These are phyloP conservation scores for Fraxinus pennsylvanica DNA, from an alignment of 257 asterid genomes.

Conservation along the genomic window DNA sequence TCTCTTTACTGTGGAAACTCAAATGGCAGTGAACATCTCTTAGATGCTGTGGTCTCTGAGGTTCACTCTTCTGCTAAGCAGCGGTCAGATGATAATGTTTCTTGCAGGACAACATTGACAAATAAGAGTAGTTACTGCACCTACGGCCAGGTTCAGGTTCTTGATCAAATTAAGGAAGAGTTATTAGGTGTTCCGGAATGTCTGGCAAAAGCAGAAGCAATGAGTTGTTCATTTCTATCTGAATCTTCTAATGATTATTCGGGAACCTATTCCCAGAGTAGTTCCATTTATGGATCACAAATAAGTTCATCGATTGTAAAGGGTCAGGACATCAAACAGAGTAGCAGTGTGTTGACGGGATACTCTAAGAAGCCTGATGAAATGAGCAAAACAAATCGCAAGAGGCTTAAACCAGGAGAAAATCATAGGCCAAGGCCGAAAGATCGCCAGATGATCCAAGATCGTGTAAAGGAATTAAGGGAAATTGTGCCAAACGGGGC, in stretches of 20 bases:
- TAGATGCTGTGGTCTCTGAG: conserved; percentile 49
- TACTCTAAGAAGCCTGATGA: conserved; percentile 55
- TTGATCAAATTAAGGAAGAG: conserved; percentile 45
- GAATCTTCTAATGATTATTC: conserved; percentile 39
- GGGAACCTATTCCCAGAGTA: conserved; percentile 43
- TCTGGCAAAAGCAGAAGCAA: conserved; percentile 38
- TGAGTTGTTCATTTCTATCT: conserved; percentile 37
- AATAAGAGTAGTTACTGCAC: conserved; percentile 46
- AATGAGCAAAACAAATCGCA: conserved; percentile 49
- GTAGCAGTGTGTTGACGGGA: conserved; percentile 47
- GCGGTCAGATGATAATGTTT: conserved; percentile 42
- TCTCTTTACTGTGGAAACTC: conserved; percentile 37
- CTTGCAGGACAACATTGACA: conserved; percentile 52
- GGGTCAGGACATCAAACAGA: conserved; percentile 40
- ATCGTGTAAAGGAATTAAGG: conserved; percentile 78
- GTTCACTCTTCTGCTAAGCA: conserved; percentile 25
- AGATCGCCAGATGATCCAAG: conserved; percentile 92
- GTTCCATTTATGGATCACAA: conserved; percentile 58
- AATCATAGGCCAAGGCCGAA: conserved; percentile 82
- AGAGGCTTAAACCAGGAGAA: conserved; percentile 78
- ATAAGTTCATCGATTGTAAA: conserved; percentile 54
- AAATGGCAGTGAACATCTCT: conserved; percentile 12
- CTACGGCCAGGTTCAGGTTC: conserved; percentile 31
- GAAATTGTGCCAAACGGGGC: conserved; percentile 78
- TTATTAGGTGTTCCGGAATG: conserved; percentile 51